Conservation (phyloP, 176 grass and related monocot genomes). For the Sorghum bicolor region Sorghum_bicolor_NCBIv3 NC_012873.2:58982001-58982500, state of each 20-base stretch:
- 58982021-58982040: slow-evolving; percentile 79
- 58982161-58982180: background rate
- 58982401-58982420: background rate
- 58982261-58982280: background rate
- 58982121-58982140: slow-evolving; percentile 10
- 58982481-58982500: background rate
- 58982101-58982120: background rate
- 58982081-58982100: background rate
- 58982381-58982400: too few species aligned
- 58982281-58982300: background rate
- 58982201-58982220: background rate
- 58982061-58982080: slow-evolving; percentile 20
- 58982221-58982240: background rate
- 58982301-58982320: background rate
- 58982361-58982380: background rate
- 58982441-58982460: background rate
- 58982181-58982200: background rate
- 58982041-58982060: slow-evolving; percentile 13
- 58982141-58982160: background rate
- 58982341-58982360: background rate
- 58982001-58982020: slow-evolving; percentile 87
- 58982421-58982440: background rate
- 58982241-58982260: slow-evolving; percentile 2
- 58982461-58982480: background rate
- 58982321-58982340: background rate